Percentiles rank a stretch among this genome's conserved stretches.
phyloP scores from a whole-genome alignment of 768 basidiomycete species.

The Psilocybe cubensis region DNA sequence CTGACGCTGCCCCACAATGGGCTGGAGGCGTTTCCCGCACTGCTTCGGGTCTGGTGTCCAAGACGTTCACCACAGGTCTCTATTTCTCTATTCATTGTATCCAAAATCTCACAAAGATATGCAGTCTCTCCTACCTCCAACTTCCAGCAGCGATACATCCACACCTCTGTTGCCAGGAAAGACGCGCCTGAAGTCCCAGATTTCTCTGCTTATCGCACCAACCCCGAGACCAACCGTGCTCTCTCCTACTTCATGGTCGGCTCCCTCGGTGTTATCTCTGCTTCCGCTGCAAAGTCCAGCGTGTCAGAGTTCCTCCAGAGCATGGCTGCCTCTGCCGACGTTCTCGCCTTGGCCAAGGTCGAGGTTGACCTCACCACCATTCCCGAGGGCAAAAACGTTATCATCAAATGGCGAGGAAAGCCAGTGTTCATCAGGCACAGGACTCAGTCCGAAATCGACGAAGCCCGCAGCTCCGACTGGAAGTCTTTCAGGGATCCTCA shows the following conservation, averaged over 20 bases:
- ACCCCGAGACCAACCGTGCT: conserved; percentile 68
- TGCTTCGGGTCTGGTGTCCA: conserved; percentile 61
- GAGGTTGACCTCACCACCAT: conserved; percentile 90
- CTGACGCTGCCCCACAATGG: conserved; percentile 68
- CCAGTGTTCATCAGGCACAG: conserved; percentile 99
- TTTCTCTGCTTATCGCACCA: conserved; percentile 80
- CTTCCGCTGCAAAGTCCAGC: conserved; percentile 91
- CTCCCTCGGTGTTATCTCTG: conserved; percentile 90
- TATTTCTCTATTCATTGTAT: conserved; percentile 5
- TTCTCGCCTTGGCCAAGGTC: conserved; percentile 96
- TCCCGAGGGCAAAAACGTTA: conserved; percentile 96
- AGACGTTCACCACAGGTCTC: conserved; percentile 67
- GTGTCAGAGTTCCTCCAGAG: conserved; percentile 94
- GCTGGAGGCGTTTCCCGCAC: conserved; percentile 57
- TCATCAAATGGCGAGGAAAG: conserved; percentile 99
- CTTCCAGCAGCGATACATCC: conserved; percentile 73
- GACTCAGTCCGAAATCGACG: conserved; percentile 88
- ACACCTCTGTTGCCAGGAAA: conserved; percentile 70
- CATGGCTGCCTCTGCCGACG: conserved; percentile 97
- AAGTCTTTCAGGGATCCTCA: conserved; percentile 91
- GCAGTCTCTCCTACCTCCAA: conserved; percentile 57
- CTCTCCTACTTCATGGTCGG: conserved; percentile 92
- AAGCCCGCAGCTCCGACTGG: conserved; percentile 86
- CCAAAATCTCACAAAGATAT: conserved; percentile 3
- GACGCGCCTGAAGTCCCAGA: conserved; percentile 88